Conservation (phyloP, 176 grass and related monocot species). For the Bromus sterilis region DNA sequence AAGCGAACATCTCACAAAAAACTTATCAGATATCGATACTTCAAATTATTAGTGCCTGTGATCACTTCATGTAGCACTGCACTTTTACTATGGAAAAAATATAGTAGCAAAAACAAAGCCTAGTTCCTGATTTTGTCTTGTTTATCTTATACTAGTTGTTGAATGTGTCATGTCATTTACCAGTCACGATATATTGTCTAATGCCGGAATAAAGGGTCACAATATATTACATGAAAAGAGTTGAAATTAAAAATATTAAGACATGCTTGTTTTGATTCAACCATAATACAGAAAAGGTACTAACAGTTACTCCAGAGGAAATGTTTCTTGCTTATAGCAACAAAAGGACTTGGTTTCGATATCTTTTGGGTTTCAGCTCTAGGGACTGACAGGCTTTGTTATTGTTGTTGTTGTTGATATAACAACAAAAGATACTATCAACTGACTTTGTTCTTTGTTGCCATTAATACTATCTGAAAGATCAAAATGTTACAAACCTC, state of each 20-base stretch:
- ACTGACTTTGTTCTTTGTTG: neutral
- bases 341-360: too few species aligned
- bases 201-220: neutral
- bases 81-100: neutral
- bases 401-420: too few species aligned
- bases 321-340: neutral
- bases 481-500: slow-evolving; percentile 51
- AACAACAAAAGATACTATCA: neutral
- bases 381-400: too few species aligned
- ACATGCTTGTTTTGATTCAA: neutral
- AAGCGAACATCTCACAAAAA: neutral
- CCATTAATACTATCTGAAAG: slow-evolving; percentile 18
- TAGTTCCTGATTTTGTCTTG: neutral
- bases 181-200: neutral
- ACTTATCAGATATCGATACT: neutral
- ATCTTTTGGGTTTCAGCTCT: too few species aligned
- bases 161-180: neutral
- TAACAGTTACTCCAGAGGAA: neutral
- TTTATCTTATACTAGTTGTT: slow-evolving; percentile 11
- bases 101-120: neutral
- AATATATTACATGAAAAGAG: neutral
- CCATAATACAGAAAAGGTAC: neutral
- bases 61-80: neutral
- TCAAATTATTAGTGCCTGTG: neutral
- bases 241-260: neutral